Evolutionary conservation across 2,329 filamentous ascomycete genomes (phyloP), one percentile per base, ranked within the genome.

Genomic region (Zymoseptoria pseudotritici): DNA sequence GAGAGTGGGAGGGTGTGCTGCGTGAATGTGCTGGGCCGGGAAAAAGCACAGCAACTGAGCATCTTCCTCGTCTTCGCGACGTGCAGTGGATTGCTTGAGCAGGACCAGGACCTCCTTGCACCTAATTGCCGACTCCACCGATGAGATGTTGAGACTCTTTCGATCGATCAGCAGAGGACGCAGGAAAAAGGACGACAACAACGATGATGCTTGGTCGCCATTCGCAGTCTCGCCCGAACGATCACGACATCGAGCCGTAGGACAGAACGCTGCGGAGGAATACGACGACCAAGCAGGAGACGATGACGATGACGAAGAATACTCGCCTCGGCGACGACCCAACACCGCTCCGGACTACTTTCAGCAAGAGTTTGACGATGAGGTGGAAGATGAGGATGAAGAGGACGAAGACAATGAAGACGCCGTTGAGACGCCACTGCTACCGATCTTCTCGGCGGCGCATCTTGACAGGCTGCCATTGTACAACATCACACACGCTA

Each of bases 401-500:
- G 76, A 75, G 6, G 74, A 76, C 21, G 76, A 75, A 21, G 77
- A 77, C 21, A 75, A 79, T 56, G 77, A 74, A 50, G 73, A 74
- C 42, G 71, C 75, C 7, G 74, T 79, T 61, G 76, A 78, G 22
- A 77, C 79, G 52, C 82, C 82, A 65, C 74, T 86, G 24, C 79
- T 95, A 62, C 91, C 91, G 54, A 86, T 95, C 58, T 95, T 95
- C 74, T 91, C 89, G 53, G 83, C 88, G 21, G 83, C 84, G 58
- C 87, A 92, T 74, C 81, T 95, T 66, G 92, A 96, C 77, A 83
- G 88, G 9, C 82, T 97, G 6, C 92, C 93, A 20, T 86, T 96
- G 60, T 97, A 97, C 79, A 89, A 86, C 74, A 86, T 95, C 66
- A 96, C 92, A 26, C 93, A 97, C 75, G 86, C 90, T 31, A 92